Evolutionary conservation across 2,329 filamentous ascomycete genomes (phyloP), one percentile per base, ranked within the genome.

Genomic region (Colletotrichum euphorbiae): DNA sequence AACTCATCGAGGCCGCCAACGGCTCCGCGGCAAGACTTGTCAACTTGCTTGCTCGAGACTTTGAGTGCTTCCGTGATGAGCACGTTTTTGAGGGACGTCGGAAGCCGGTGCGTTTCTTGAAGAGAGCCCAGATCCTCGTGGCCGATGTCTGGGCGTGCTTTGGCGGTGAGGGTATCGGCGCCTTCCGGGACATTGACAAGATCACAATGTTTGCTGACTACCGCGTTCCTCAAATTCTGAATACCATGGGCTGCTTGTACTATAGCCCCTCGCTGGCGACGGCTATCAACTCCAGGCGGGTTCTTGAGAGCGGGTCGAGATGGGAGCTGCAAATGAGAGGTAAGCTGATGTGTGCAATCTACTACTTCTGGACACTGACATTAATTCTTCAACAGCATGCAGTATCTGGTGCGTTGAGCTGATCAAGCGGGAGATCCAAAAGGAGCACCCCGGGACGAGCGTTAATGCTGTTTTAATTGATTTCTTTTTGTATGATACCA

Each of bases 121-220:
- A 99, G 81, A 90, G 97, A 11, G 94, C 96, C 2, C 96, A 99
- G 79, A 99, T 99, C 69, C 87, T 98, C 19, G 94, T 97, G 2
- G 97, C 97, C 21, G 96, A 99, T 78, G 78, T 98, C 1, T 99
- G 97, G 97, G 97, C 96, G 5, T 97, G 94, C 71, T 98, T 98
- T 77, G 89, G 95, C 60, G 94, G 93, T 51, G 84, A 91, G 72
- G 85, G 87, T 28, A 94, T 90, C 74, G 97, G 96, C 36, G 83
- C 86, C 31, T 99, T 99, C 78, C 77, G 89, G 65, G 96, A 99
- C 76, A 97, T 99, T 73, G 91, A 96, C 80, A 93, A 94, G 77
- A 91, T 99, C 74, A 99, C 96, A 69, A 98, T 98, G 91, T 99
- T 99, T 82, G 94, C 96, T 75, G 96, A 99, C 81, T 99, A 99